Conservation (phyloP, 129 eudicot species). For the Chrysanthemum seticuspe region DNA sequence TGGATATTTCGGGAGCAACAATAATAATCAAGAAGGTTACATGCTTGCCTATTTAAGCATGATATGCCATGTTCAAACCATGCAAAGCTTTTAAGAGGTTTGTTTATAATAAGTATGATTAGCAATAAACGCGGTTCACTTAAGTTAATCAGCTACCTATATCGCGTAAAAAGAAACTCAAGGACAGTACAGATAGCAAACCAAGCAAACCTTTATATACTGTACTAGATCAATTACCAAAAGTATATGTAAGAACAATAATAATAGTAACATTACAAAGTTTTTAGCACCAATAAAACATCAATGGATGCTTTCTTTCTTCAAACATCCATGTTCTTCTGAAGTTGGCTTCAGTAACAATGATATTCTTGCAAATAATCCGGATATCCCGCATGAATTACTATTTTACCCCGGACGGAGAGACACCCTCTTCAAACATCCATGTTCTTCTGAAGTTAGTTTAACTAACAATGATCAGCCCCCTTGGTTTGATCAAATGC, state of each 20-base stretch:
- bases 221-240: constrained; percentile 30
- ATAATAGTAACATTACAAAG: constrained; percentile 23
- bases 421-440: constrained; percentile 28
- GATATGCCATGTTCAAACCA: too few relatives aligned
- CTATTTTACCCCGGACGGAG: too few relatives aligned
- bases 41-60: too few relatives aligned
- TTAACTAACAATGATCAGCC: constrained; percentile 16
- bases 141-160: too few relatives aligned
- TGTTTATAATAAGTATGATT: too few relatives aligned
- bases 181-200: background rate
- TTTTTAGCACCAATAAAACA: constrained; percentile 22
- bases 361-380: too few relatives aligned
- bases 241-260: constrained; percentile 16
- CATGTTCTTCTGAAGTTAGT: constrained; percentile 28
- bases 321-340: constrained; percentile 32
- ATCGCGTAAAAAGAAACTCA: background rate
- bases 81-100: too few relatives aligned
- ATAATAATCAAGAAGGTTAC: too few relatives aligned
- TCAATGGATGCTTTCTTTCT: constrained; percentile 30
- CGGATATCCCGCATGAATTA: too few relatives aligned
- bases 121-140: too few relatives aligned
- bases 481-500: constrained; percentile 20
- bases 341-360: constrained; percentile 28
- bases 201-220: constrained; percentile 35
- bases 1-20: too few relatives aligned